These are phyloP conservation scores for Tuber microsphaerosporum DNA, from an alignment of 495 filamentous ascomycete genomes.

Conservation along the genomic window DNA sequence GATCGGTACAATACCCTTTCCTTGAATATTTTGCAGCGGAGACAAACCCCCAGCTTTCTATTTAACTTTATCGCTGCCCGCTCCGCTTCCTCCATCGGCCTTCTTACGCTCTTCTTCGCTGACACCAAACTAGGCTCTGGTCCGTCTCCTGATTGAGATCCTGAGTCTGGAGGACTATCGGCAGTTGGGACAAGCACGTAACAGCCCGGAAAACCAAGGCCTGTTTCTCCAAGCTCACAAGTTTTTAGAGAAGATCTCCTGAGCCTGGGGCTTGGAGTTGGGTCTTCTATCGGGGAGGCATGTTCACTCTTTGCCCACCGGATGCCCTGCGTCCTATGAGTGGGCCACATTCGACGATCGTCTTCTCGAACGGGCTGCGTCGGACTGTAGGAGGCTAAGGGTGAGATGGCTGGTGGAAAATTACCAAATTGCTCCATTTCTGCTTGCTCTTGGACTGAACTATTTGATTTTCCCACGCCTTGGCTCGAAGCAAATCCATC, in stretches of 20 bases:
- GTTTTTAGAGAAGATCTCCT: conserved; percentile 34
- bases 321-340: conserved; percentile 1
- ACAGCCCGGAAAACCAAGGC: conserved; percentile 36
- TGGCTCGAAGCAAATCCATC: background rate
- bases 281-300: conserved; percentile 28
- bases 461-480: conserved; percentile 10
- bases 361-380: conserved; percentile 14
- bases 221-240: conserved; percentile 31
- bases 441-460: conserved; percentile 16
- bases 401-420: conserved; percentile 6
- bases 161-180: conserved; percentile 15
- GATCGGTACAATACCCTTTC: conserved; percentile 32
- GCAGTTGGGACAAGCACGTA: conserved; percentile 36
- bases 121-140: conserved; percentile 30
- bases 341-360: conserved; percentile 24
- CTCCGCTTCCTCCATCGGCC: conserved; percentile 38
- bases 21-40: conserved; percentile 41
- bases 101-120: conserved; percentile 33
- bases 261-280: background rate
- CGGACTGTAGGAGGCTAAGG: conserved; percentile 6
- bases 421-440: conserved; percentile 19
- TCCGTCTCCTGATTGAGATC: conserved; percentile 15
- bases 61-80: conserved; percentile 39
- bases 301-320: conserved; percentile 28
- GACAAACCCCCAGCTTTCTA: conserved; percentile 38